Base-by-base conservation (phyloP, 2,329 filamentous ascomycete genomes). In the Myriosclerotinia curreyana region DNA sequence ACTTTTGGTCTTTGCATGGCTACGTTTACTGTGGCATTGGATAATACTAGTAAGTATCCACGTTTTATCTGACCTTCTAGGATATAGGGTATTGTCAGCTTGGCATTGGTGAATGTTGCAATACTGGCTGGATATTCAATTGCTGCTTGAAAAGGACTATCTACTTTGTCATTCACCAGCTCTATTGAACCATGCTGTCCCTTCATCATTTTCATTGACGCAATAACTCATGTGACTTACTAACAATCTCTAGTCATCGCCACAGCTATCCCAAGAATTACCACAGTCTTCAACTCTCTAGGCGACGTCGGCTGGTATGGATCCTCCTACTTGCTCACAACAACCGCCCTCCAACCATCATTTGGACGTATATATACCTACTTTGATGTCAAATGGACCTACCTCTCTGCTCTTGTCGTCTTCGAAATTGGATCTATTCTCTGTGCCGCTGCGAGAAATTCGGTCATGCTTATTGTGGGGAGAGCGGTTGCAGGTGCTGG, bases 1-100 rank as follows among this genome's bases (percentile, higher is more conserved):
- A 76, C 81, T 22, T 67, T 81, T 34, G 80, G 80, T 34, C 72
- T 83, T 12, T 76, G 79, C 31, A 71, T 82, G 60, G 77, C 76
- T 64, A 76, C 82, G 36, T 66, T 66, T 34, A 64, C 56, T 1
- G 65, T 66, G 34, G 65, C 65, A 28, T 54, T 66, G 36, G 72
- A 82, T 51, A 78, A 74, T 44, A 73, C 72, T 17, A 76, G 61
- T 59, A 28, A 59, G 53, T n/a, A 14, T 51, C 51, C n/a, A 75
- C 52, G 70, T 74, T 58, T 25, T 6, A 48, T 58, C 36, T 6
- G 1, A 6, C 5, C 6, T 1, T 36, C 28, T 15, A 48, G n/a
- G 2, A 36, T 36, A 17, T 14, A 1, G 28, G 28, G 17, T 14
- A 34, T 48, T 14, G 31, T 48, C 20, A 36, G 7, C 34, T 36